Evolutionary conservation across 257 asterid species (phyloP), one percentile per base, ranked within the genome.

Genomic region (Nicotiana noctiflora): DNA sequence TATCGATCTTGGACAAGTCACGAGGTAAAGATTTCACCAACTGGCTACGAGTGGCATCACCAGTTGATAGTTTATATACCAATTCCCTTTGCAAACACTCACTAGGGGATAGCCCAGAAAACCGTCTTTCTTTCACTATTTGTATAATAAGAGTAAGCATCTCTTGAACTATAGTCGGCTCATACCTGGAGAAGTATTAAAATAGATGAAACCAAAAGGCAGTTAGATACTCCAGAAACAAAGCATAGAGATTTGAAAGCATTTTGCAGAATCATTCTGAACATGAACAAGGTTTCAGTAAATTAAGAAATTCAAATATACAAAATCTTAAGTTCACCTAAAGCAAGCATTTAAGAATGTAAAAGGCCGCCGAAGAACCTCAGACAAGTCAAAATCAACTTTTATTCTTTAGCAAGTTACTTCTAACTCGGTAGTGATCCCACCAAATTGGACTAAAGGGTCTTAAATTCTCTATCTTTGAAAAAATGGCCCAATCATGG

Each of bases 11-110:
- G 44, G 97, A 89, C 79, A 96, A 93, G 82, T 96, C 99, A 31
- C 93, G 89, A 80, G 98, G 92, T 79, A 96, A 94, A 81, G 98
- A 90, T 83, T 96, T 94, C 85, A 96, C 93, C 85, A 96, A 88
- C 85, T 92, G 97, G 86, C 99, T 96, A 75, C 90, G 98, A 75
- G 99, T 92, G 84, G 97, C 92, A 86, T 92, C 97, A 67, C 98
- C 97, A 44, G 87, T 86, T 25, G 98, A 92, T 37, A 96, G 92
- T 90, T 90, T 90, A 88, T 94, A 90, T 31, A 96, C 88, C 88
- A 95, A 87, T 79, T 91, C 99, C 77, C 95, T 89, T 86, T 81
- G 88, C 92, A 96, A 85, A 88, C 95, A 92, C 75, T 94, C 98
- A 70, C 89, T 89, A 82, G 89, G 86, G 46, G 93, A 87, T 83